phyloP scores from a whole-genome alignment of 1,284 basidiomycete species.

The Malassezia cuniculi region DNA sequence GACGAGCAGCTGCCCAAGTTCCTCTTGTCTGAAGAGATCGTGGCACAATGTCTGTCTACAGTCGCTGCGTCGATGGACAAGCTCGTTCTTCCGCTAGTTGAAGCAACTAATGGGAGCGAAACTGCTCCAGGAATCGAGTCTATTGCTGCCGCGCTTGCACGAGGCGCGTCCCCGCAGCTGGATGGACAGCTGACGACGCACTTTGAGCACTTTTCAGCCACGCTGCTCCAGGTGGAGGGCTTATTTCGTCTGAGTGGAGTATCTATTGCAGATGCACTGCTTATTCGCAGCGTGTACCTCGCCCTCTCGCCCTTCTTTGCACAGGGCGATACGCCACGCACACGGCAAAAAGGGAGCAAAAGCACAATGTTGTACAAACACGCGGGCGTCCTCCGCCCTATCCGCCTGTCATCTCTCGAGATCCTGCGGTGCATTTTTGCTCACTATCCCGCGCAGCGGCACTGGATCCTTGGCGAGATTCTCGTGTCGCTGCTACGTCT shows the following conservation, averaged over 20 bases:
- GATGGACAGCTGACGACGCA: constrained; percentile 17
- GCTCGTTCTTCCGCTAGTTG: constrained; percentile 74
- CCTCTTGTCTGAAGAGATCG: constrained; percentile 78
- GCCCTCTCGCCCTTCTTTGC: constrained; percentile 80
- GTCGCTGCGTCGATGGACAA: constrained; percentile 68
- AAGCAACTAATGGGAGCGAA: constrained; percentile 49
- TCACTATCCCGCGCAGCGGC: constrained; percentile 70
- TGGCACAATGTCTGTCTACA: constrained; percentile 60
- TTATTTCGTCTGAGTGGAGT: constrained; percentile 48
- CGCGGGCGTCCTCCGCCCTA: constrained; percentile 26
- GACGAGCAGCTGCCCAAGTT: constrained; percentile 63
- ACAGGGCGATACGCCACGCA: constrained; percentile 32
- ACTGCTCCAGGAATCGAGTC: constrained; percentile 43
- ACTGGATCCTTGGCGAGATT: constrained; percentile 94
- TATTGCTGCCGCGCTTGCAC: constrained; percentile 12
- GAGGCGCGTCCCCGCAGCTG: neutral
- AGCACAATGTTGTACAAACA: constrained; percentile 2
- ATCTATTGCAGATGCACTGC: constrained; percentile 42
- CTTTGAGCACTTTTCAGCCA: constrained; percentile 23
- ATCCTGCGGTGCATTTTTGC: constrained; percentile 73
- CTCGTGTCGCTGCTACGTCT: constrained; percentile 74
- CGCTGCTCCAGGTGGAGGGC: constrained; percentile 45
- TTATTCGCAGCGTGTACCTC: constrained; percentile 80
- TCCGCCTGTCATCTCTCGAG: constrained; percentile 67
- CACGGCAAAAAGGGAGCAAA: too few species aligned